Percentiles rank a stretch among this genome's conserved stretches.
These are phyloP conservation scores for Fusarium irregulare DNA, from an alignment of 2,329 filamentous ascomycete genomes.

Conservation along the genomic window DNA sequence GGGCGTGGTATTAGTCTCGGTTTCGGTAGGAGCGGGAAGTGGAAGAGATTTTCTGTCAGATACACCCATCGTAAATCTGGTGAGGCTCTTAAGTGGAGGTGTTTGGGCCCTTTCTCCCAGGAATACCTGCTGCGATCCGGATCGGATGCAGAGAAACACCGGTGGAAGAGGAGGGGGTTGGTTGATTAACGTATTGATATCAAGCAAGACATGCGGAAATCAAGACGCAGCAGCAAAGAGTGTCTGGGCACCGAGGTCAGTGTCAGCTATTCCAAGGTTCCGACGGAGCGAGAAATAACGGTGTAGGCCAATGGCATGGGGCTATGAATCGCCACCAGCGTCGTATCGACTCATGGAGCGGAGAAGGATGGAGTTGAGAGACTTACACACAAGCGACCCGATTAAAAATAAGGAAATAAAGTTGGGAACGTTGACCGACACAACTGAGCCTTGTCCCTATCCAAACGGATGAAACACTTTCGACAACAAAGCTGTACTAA, in stretches of 20 bases:
- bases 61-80: constrained; percentile 63
- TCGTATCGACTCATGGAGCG: constrained; percentile 33
- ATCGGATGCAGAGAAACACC: constrained; percentile 33
- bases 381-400: constrained; percentile 42
- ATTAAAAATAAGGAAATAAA: constrained; percentile 22
- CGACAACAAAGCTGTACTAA: constrained; percentile 20
- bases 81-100: constrained; percentile 32
- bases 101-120: constrained; percentile 39
- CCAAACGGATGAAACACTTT: constrained; percentile 1
- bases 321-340: constrained; percentile 50
- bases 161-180: constrained; percentile 32
- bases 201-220: constrained; percentile 50
- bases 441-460: constrained; percentile 7
- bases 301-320: constrained; percentile 38
- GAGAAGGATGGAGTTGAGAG: constrained; percentile 12
- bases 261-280: constrained; percentile 36
- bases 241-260: constrained; percentile 39
- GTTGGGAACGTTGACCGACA: constrained; percentile 17
- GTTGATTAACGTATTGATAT: constrained; percentile 39
- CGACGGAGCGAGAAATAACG: constrained; percentile 24
- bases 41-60: constrained; percentile 70
- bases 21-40: constrained; percentile 83
- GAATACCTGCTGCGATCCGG: constrained; percentile 31
- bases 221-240: constrained; percentile 34
- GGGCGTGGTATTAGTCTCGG: constrained; percentile 70